Base-by-base conservation (phyloP, 139 green algal species). In the Penium margaritaceum region DNA sequence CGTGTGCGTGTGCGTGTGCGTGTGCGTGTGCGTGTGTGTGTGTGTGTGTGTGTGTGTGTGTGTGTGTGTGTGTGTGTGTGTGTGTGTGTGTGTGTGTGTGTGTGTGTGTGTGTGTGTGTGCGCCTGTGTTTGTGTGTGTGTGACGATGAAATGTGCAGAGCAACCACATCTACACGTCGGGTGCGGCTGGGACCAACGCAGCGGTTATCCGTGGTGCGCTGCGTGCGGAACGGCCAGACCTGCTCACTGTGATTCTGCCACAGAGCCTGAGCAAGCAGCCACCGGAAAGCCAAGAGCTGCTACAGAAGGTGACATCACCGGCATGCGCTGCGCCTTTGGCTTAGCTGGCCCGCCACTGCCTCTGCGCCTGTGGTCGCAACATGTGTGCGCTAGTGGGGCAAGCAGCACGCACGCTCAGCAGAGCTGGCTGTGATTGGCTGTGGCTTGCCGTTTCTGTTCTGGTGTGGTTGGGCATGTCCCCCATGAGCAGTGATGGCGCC, bases 81-180 rank as follows among this genome's bases (percentile, higher is more conserved):
- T n/a, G n/a, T n/a, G n/a, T n/a, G n/a, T 60, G 24, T 24, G 51
- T n/a, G 21, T 29, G 51, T 24, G 1, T 19, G 51, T 24, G 15
- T 21, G 17, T 33, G 12, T 24, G 17, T 24, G 1, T 6, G 24
- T 2, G 1, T 60, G 24, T 24, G 24, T 60, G 17, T 60, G 24
- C 51, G 24, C 51, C 30, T 24, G 6, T 60, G 24, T 24, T 9
- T 15, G 12, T 24, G 24, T 9, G 24, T 57, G 21, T 54, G 24
- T 35, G 17, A 60, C 12, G 21, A 5, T 60, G 24, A 19, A 27
- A 38, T 7, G 15, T 68, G 9, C 71, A 76, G 71, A 89, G 86
- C 53, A 98, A 98, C 82, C 91, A 96, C 83, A 93, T 98, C 32
- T 96, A 89, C 86, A 98, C 94, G 0, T 95, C 89, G 1, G 94